Evolutionary conservation across 805 yeast species (phyloP).

Genomic region (Clavispora vitiphila): DNA sequence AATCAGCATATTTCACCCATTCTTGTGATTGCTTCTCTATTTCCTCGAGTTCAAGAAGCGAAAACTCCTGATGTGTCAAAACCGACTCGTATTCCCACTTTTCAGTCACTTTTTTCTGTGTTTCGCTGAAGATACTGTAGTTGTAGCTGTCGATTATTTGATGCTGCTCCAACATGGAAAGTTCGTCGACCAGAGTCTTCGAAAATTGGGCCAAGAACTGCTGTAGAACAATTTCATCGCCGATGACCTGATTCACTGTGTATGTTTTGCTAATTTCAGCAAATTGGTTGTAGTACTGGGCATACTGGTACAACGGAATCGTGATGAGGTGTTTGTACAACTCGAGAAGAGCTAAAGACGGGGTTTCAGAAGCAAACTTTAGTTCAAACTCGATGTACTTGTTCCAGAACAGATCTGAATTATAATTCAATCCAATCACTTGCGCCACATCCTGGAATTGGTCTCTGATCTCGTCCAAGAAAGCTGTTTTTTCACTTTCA

Average conservation of each 20-base stretch:
- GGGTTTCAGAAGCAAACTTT: conserved; percentile 12
- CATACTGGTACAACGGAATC: conserved; percentile 82
- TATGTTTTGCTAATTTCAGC: conserved; percentile 32
- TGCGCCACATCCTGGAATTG: conserved; percentile 47
- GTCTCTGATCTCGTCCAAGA: conserved; percentile 19
- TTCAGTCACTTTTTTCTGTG: conserved; percentile 49
- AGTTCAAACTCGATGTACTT: conserved; percentile 51
- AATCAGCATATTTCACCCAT: conserved; percentile 64
- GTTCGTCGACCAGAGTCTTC: conserved; percentile 17
- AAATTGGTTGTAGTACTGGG: conserved; percentile 61
- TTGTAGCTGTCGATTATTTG: conserved; percentile 42
- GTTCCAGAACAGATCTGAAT: conserved; percentile 83
- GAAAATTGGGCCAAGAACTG: conserved; percentile 20
- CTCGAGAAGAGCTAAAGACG: conserved; percentile 32
- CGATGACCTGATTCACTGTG: conserved; percentile 22
- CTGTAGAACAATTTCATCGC: conserved; percentile 13
- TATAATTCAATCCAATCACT: conserved; percentile 63
- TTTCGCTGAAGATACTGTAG: conserved; percentile 36
- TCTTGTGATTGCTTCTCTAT: conserved; percentile 39
- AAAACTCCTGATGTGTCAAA: conserved; percentile 55
- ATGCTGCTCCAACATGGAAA: conserved; percentile 35
- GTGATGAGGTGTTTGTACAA: conserved; percentile 42
- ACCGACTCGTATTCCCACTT: conserved; percentile 73
- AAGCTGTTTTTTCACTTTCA: background rate
- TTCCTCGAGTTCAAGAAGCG: conserved; percentile 29